Evolutionary conservation across 164 flowering plant genomes (phyloP).

Genomic region (Dillenia turbinata): DNA sequence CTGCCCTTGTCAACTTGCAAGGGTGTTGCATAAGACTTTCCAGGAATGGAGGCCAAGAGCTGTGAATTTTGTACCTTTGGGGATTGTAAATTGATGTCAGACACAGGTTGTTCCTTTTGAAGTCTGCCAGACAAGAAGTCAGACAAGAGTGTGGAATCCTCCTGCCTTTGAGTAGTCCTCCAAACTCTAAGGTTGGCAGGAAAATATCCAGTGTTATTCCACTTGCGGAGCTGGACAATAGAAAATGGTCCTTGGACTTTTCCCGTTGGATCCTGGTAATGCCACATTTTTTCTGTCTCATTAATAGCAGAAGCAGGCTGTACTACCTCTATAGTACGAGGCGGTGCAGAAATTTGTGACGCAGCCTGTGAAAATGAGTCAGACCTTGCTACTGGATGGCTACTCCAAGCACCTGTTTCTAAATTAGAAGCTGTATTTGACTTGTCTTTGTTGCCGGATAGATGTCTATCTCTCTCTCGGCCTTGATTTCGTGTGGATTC

Average conservation of each 20-base stretch:
- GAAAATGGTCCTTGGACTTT: conserved; percentile 97
- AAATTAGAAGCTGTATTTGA: conserved; percentile 19
- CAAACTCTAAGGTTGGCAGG: conserved; percentile 74
- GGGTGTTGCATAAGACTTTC: conserved; percentile 19
- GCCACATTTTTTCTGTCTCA: conserved; percentile 85
- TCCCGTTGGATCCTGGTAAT: conserved; percentile 81
- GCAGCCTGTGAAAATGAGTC: conserved; percentile 26
- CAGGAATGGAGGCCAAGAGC: conserved; percentile 22
- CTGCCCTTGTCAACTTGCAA: conserved; percentile 21
- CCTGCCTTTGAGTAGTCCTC: conserved; percentile 51
- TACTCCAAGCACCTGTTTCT: conserved; percentile 24
- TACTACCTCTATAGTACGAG: conserved; percentile 20
- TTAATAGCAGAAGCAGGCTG: conserved; percentile 31
- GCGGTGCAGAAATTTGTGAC: conserved; percentile 23
- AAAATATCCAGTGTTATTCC: conserved; percentile 83
- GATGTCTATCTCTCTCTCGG: conserved; percentile 35
- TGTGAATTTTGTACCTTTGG: conserved; percentile 22
- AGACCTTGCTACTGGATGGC: conserved; percentile 19
- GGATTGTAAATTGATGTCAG: conserved; percentile 19
- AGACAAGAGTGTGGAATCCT: conserved; percentile 59
- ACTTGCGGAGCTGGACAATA: conserved; percentile 82
- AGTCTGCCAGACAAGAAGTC: conserved; percentile 66
- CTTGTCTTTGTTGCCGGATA: conserved; percentile 32
- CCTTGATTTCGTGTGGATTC: conserved; percentile 46
- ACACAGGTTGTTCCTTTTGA: conserved; percentile 29